These are phyloP conservation scores for Eucalyptus marginata DNA, from an alignment of 345 rosid genomes.

Conservation along the genomic window DNA sequence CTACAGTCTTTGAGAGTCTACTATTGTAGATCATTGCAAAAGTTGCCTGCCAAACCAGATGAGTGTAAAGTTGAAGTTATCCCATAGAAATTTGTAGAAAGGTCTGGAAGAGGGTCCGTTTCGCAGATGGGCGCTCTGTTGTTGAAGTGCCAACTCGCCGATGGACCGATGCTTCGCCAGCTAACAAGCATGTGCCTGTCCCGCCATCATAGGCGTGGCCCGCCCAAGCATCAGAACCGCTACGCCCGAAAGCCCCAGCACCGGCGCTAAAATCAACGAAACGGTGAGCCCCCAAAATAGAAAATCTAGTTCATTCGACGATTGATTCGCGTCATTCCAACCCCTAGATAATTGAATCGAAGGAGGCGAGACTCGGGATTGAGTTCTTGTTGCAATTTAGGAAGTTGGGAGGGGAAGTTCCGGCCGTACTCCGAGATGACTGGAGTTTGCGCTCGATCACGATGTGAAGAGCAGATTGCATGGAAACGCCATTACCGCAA, in stretches of 20 bases:
- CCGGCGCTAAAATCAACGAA: conserved; percentile 77
- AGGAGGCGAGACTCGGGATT: not conserved
- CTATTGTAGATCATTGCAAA: too few species aligned
- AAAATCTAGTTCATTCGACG: not conserved
- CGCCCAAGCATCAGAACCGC: not conserved
- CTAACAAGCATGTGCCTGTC: too few species aligned
- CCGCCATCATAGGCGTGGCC: conserved; percentile 15
- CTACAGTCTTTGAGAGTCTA: not conserved
- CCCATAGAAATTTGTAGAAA: too few species aligned
- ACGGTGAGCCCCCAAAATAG: conserved; percentile 14
- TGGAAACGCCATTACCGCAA: conserved; percentile 69
- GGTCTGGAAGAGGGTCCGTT: too few species aligned
- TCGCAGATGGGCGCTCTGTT: too few species aligned
- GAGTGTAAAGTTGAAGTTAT: too few species aligned
- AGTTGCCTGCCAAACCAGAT: too few species aligned
- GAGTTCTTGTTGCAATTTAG: not conserved
- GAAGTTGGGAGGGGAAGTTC: conserved; percentile 60
- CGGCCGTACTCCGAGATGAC: conserved; percentile 27
- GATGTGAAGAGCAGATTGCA: too few species aligned
- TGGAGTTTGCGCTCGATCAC: too few species aligned
- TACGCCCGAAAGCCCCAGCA: conserved; percentile 22
- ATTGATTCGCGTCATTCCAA: not conserved
- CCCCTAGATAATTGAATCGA: not conserved
- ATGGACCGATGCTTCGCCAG: too few species aligned
- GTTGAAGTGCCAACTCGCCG: too few species aligned